Evolutionary conservation across 2,329 filamentous ascomycete species (phyloP), one percentile per base, ranked within the genome.

Genomic region (Hypomyces perniciosus): DNA sequence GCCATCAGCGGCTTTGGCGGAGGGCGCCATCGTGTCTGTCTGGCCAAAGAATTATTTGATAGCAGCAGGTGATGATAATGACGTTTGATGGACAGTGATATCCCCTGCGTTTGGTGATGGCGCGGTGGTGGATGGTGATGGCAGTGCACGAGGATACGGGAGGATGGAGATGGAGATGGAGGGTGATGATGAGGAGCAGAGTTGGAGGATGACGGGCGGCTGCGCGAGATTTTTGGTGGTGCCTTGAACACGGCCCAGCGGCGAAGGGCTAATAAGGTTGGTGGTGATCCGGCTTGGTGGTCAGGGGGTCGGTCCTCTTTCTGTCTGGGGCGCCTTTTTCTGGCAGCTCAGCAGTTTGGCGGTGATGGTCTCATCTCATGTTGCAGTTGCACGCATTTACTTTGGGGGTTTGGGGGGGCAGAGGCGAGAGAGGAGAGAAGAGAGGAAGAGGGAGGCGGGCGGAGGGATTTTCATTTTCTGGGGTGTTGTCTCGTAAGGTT

Each of bases 401-500:
- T 37, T 43, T 48, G 50, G 45, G 47, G 41, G 46, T 51, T 46
- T 43, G 20, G 47, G 54, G 53, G 46, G 57, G 44, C 42, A 50
- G 46, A 42, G 37, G 50, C 38, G 52, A 47, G 52, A 55, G 54
- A 61, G 56, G 51, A 49, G 47, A 55, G 42, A 48, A 54, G 53
- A 53, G 48, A 57, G 54, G 57, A 61, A 60, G 57, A 56, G 59
- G 57, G 61, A 57, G 53, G 48, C 54, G 55, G 20, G 58, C 48
- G 61, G 63, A 57, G 61, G 60, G 56, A 59, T 62, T 62, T 64
- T 60, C 57, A 60, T 62, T 59, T 57, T 60, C 56, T 59, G 59
- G 64, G 61, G 62, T 57, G 59, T 57, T 68, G 65, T 68, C 66
- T 68, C 62, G 65, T 62, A 62, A 59, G 60, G 58, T 67, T 66